Evolutionary conservation across 31 red algal genomes (phyloP).

Genomic region (Odonthalia washingtoniensis): DNA sequence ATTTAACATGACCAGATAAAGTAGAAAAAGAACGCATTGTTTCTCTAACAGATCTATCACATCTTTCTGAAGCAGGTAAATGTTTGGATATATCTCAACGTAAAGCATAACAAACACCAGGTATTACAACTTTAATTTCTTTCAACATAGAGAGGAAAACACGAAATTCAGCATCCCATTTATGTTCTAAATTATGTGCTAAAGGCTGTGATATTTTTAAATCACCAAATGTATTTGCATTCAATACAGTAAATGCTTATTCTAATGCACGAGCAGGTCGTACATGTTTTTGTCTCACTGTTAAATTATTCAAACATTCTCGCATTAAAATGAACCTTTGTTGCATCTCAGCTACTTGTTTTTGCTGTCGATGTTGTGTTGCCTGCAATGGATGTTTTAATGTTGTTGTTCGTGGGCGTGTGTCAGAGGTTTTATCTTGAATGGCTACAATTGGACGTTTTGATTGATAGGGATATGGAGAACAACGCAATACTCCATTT

Average conservation of each 20-base stretch:
- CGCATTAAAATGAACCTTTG: no score
- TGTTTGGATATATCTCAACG: slow-evolving; percentile 97
- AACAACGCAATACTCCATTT: neutral
- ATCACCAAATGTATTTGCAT: slow-evolving; percentile 96
- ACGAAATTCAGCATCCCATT: slow-evolving; percentile 85
- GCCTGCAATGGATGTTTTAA: no score
- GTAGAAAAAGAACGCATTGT: no score
- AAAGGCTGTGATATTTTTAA: slow-evolving; percentile 87
- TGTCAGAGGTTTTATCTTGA: no score
- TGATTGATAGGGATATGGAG: slow-evolving; percentile 42
- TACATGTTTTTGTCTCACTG: slow-evolving; percentile 79
- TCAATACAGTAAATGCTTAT: slow-evolving; percentile 76
- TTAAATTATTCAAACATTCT: slow-evolving; percentile 88
- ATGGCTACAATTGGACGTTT: no score
- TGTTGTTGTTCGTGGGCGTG: no score
- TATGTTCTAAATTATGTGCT: no score
- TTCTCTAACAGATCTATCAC: no score
- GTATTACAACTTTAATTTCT: slow-evolving; percentile 77
- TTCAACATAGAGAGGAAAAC: slow-evolving; percentile 82
- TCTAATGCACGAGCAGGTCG: slow-evolving; percentile 75
- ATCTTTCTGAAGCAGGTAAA: no score
- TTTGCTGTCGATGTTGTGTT: no score
- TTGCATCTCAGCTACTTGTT: slow-evolving; percentile 72
- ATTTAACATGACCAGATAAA: no score
- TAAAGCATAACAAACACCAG: slow-evolving; percentile 59